Percentiles rank a stretch among this genome's conserved stretches.
phyloP scores from a whole-genome alignment of 2,329 filamentous ascomycete species.

The Zopfia rhizophila region DNA sequence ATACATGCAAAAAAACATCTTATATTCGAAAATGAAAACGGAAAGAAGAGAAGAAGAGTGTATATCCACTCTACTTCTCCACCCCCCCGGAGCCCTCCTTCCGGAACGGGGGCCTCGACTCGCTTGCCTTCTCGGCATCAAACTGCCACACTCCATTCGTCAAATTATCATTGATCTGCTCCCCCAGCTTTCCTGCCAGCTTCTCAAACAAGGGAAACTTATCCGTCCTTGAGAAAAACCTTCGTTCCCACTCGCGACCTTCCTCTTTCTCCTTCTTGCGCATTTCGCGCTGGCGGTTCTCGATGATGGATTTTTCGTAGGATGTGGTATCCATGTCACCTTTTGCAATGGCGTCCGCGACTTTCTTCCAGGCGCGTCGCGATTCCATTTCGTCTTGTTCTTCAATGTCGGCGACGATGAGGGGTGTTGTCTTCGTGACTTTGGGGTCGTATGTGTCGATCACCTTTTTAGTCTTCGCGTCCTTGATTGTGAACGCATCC shows the following conservation, averaged over 20 bases:
- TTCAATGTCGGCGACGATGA: constrained; percentile 77
- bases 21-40: no score
- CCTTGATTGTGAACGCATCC: constrained; percentile 80
- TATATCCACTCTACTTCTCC: not conserved
- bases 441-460: constrained; percentile 60
- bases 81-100: constrained; percentile 38
- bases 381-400: constrained; percentile 89
- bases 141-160: constrained; percentile 78
- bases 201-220: constrained; percentile 57
- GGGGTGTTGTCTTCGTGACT: constrained; percentile 67
- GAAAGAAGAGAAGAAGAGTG: no score
- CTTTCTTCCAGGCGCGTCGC: constrained; percentile 86
- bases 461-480: constrained; percentile 63
- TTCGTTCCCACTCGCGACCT: constrained; percentile 79
- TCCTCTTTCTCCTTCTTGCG: constrained; percentile 80
- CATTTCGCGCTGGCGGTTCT: constrained; percentile 83
- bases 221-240: constrained; percentile 74
- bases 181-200: constrained; percentile 57
- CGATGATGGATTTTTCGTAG: constrained; percentile 85
- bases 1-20: no score
- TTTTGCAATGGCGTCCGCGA: constrained; percentile 80
- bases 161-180: constrained; percentile 69
- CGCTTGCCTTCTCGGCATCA: constrained; percentile 62
- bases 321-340: constrained; percentile 87
- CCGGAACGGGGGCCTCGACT: constrained; percentile 40